A percentile compares a stretch with the other conserved stretches of the same genome.
phyloP scores from a whole-genome alignment of 140 eudicot genomes.

The Flaveria floridana region DNA sequence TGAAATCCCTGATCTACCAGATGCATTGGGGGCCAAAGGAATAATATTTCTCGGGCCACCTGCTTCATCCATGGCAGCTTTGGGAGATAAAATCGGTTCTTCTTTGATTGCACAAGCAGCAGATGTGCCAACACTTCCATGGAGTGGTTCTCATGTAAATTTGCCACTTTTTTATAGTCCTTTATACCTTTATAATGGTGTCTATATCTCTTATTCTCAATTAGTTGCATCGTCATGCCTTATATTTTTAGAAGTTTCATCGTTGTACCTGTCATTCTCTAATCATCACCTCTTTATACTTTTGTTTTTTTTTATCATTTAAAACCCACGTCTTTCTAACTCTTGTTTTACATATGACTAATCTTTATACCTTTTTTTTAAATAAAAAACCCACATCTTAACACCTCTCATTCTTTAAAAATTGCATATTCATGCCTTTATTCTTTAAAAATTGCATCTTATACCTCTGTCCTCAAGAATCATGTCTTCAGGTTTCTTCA shows the following conservation, averaged over 20 bases:
- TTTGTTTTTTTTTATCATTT: too few relatives aligned
- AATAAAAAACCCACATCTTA: not conserved
- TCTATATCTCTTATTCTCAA: too few relatives aligned
- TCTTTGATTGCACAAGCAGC: constrained; percentile 98
- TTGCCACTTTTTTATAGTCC: not conserved
- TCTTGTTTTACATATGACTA: not conserved
- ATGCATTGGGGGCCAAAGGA: constrained; percentile 82
- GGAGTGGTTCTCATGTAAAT: constrained; percentile 96
- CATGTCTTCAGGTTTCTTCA: not conserved
- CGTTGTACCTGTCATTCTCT: too few relatives aligned
- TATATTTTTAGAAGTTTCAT: too few relatives aligned
- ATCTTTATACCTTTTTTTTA: not conserved
- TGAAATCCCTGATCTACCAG: constrained; percentile 93
- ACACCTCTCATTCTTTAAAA: not conserved
- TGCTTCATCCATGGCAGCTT: constrained; percentile 84
- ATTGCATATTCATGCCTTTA: not conserved
- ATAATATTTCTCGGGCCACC: constrained; percentile 94
- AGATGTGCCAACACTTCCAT: constrained; percentile 94
- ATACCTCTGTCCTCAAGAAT: not conserved
- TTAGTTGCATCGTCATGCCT: too few relatives aligned
- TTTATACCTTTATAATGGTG: not conserved
- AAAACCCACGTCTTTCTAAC: not conserved
- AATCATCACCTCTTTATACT: too few relatives aligned
- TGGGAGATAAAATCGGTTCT: constrained; percentile 96
- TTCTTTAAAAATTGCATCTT: not conserved